Evolutionary conservation across 345 rosid species (phyloP), one percentile per base, ranked within the genome.

Genomic region (Iberis pinnata): DNA sequence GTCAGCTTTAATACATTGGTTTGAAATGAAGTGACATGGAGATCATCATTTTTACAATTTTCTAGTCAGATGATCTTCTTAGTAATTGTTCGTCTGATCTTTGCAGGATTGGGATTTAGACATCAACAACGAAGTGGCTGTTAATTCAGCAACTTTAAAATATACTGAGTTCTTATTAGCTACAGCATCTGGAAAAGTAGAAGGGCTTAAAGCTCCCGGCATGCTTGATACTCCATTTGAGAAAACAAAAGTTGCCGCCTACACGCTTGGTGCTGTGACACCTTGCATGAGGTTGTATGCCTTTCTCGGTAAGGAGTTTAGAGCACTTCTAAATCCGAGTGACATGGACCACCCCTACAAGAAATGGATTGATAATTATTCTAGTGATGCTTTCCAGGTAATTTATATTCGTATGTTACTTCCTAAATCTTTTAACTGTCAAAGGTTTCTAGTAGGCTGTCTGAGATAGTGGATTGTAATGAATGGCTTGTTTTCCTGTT

Each of bases 261-360:
- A 93, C 65, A 86, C 87, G 49, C 76, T 93, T 40, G 95, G 92
- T 75, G 95, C 97, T 61, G 78, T 93, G 83, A 69, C 95, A 60
- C 99, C 99, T 49, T 83, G 94, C 80, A 88, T 93, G 99, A 74
- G 81, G 69, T 65, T 88, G 61, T 93, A 88, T 78, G 95, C 90
- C 55, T 82, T 67, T 69, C 73, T 86, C 1, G 94, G 92, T 57
- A 84, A 72, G 75, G 95, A 83, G 64, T 68, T 93, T 45, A 73
- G 65, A 70, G 70, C 68, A 49, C 75, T 80, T 67, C 29, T 70
- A 58, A 76, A 74, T 75, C 49, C 61, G 25, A 69, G 66, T 38
- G 80, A 73, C 58, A 75, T 44, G 9, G 56, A 55, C 53, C 90
- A 88, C 49, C 87, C 83, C 18, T 93, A 83, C 80, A 79, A 70